Evolutionary conservation across 1,139 yeast genomes (phyloP).

Genomic region (Barnettozyma hawaiiensis): DNA sequence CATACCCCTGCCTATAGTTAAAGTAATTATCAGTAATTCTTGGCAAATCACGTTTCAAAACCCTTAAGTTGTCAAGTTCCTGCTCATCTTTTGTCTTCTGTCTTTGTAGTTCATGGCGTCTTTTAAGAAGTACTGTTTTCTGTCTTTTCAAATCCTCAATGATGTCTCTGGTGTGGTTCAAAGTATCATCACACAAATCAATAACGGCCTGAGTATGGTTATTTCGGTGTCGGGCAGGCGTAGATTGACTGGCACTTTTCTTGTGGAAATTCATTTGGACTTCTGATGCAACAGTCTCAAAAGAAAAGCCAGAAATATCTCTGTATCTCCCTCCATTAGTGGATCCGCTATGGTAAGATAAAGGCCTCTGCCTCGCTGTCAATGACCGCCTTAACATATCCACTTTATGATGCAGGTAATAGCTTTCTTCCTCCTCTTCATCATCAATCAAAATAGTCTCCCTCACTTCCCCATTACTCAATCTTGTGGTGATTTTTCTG

Average conservation of each 20-base stretch:
- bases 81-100: constrained; percentile 12
- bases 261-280: constrained; percentile 17
- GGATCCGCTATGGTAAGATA: constrained; percentile 9
- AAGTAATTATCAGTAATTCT: constrained; percentile 13
- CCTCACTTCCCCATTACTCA: constrained; percentile 38
- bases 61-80: constrained; percentile 10
- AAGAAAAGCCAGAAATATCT: constrained; percentile 18
- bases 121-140: constrained; percentile 17
- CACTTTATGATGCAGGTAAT: too few relatives aligned
- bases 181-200: constrained; percentile 24
- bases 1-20: constrained; percentile 16
- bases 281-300: constrained; percentile 23
- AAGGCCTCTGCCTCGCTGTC: constrained; percentile 9
- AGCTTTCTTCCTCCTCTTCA: constrained; percentile 13
- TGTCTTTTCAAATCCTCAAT: constrained; percentile 23
- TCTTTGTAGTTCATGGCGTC: constrained; percentile 12
- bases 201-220: constrained; percentile 15
- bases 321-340: constrained; percentile 8
- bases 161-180: constrained; percentile 17
- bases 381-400: not conserved
- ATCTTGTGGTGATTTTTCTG: constrained; percentile 37
- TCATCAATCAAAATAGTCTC: constrained; percentile 37
- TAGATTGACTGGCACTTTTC: not conserved
- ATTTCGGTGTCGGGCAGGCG: constrained; percentile 7
- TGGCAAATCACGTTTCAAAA: constrained; percentile 13